Evolutionary conservation across 2,329 filamentous ascomycete genomes (phyloP).

Genomic region (Colletotrichum scovillei): DNA sequence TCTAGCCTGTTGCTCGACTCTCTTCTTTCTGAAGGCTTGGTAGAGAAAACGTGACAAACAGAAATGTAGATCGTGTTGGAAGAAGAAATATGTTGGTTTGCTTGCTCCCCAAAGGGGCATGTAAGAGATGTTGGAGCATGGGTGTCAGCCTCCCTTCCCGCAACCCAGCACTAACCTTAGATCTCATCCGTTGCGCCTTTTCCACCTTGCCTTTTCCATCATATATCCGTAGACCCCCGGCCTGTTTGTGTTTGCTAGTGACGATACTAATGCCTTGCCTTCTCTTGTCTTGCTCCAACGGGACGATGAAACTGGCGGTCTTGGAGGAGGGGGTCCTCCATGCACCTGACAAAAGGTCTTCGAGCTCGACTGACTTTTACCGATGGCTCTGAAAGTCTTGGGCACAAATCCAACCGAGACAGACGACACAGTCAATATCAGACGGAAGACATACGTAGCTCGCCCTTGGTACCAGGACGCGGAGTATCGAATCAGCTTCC

Average conservation of each 20-base stretch:
- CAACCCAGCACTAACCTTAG: not conserved
- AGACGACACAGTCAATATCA: not conserved
- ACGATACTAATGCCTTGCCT: not conserved
- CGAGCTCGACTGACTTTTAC: too few relatives aligned
- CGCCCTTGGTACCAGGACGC: not conserved
- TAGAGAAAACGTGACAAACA: not conserved
- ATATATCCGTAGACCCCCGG: not conserved
- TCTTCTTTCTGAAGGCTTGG: not conserved
- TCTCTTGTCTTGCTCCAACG: not conserved
- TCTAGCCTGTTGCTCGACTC: not conserved
- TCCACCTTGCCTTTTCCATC: not conserved
- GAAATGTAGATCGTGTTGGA: slow-evolving; percentile 3
- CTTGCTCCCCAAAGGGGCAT: not conserved
- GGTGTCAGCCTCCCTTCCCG: not conserved
- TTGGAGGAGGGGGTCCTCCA: not conserved
- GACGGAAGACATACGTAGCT: not conserved
- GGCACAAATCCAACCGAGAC: not conserved
- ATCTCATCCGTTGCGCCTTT: not conserved
- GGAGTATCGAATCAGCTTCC: not conserved
- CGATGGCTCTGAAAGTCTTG: not conserved
- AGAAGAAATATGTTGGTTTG: slow-evolving; percentile 10
- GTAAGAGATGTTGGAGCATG: not conserved
- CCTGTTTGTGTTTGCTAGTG: not conserved
- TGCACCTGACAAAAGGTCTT: not conserved
- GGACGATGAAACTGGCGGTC: not conserved